Evolutionary conservation across 2,329 filamentous ascomycete species (phyloP).

Genomic region (Talaromyces sp.): DNA sequence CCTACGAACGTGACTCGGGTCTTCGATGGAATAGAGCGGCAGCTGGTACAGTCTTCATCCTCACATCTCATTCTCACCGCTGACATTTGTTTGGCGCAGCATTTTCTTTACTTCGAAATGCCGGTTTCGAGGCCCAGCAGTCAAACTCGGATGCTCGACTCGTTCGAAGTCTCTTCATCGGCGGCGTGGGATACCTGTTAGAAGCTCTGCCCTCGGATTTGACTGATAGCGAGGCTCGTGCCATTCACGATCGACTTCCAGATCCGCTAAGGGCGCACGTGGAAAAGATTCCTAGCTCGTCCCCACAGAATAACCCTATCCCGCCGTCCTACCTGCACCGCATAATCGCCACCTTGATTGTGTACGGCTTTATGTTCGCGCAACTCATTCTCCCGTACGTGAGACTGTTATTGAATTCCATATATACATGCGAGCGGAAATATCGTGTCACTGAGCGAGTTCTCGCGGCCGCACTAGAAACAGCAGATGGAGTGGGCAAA

Average conservation of each 20-base stretch:
- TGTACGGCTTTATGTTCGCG: conserved; percentile 55
- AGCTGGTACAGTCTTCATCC: conserved; percentile 26
- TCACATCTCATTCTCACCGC: no score
- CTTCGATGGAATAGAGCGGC: conserved; percentile 33
- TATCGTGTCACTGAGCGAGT: conserved; percentile 60
- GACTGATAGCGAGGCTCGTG: conserved; percentile 25
- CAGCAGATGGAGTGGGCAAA: conserved; percentile 52
- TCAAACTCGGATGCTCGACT: conserved; percentile 28
- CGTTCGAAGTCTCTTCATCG: conserved; percentile 32
- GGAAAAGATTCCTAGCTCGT: neutral
- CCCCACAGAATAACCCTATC: neutral
- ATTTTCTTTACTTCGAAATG: conserved; percentile 33
- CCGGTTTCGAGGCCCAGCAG: conserved; percentile 32
- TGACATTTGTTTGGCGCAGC: conserved; percentile 20
- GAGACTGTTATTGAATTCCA: conserved; percentile 48
- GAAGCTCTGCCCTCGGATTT: conserved; percentile 31
- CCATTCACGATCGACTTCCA: conserved; percentile 27
- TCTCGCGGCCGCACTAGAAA: conserved; percentile 48
- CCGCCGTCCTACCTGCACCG: conserved; percentile 53
- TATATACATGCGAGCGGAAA: conserved; percentile 60
- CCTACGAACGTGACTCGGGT: conserved; percentile 30
- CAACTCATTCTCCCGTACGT: conserved; percentile 60
- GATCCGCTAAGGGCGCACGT: conserved; percentile 16
- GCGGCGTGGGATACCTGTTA: conserved; percentile 35
- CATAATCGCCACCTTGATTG: conserved; percentile 51